phyloP scores from a whole-genome alignment of 2,329 filamentous ascomycete genomes.

The Penicillium sp. region DNA sequence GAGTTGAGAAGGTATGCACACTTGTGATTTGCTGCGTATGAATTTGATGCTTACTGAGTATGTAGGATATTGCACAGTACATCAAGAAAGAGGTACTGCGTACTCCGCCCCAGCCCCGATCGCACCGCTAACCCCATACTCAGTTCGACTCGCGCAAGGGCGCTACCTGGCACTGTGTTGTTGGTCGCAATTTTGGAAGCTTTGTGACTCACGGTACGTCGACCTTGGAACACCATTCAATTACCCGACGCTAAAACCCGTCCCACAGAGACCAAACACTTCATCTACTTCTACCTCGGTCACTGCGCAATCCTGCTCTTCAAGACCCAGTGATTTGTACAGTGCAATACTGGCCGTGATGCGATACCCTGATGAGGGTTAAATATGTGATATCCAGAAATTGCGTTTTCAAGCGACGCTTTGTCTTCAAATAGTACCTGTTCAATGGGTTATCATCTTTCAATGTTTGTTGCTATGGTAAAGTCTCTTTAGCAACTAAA shows the following conservation, averaged over 20 bases:
- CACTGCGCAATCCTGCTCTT: slow-evolving; percentile 98
- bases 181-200: slow-evolving; percentile 96
- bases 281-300: slow-evolving; percentile 99
- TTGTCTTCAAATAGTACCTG: slow-evolving; percentile 9
- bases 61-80: slow-evolving; percentile 86
- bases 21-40: neutral
- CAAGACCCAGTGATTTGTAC: slow-evolving; percentile 77
- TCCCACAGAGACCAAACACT: slow-evolving; percentile 88
- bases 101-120: slow-evolving; percentile 7
- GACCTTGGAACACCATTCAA: neutral
- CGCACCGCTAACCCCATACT: slow-evolving; percentile 18
- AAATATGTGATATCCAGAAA: slow-evolving; percentile 2
- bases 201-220: slow-evolving; percentile 89
- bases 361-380: neutral
- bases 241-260: slow-evolving; percentile 11
- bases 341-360: neutral
- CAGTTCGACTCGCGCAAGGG: slow-evolving; percentile 97
- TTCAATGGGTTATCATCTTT: neutral
- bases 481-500: too few species aligned
- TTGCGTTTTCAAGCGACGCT: slow-evolving; percentile 11
- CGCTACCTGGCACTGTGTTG: slow-evolving; percentile 98
- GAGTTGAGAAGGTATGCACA: slow-evolving; percentile 62
- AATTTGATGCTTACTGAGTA: slow-evolving; percentile 13
- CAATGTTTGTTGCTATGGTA: too few species aligned
- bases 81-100: slow-evolving; percentile 81